Evolutionary conservation across 176 grass and related monocot genomes (phyloP).

Genomic region (Ensete glaucum): DNA sequence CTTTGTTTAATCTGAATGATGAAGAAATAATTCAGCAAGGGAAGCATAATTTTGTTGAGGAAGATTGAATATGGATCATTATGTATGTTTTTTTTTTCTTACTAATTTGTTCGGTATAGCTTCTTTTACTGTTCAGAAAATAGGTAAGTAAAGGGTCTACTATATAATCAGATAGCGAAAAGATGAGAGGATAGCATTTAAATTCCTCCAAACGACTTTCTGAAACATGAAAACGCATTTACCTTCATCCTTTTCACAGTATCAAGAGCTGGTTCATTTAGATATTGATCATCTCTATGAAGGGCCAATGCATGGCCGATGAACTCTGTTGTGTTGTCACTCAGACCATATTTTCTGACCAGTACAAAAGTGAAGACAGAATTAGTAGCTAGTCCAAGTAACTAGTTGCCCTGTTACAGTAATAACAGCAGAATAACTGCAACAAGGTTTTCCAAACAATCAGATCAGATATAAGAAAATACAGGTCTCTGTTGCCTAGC

Average conservation of each 20-base stretch:
- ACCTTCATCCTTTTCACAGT: conserved; percentile 97
- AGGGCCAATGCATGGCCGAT: conserved; percentile 83
- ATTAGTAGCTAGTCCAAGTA: neutral
- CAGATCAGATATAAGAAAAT: neutral
- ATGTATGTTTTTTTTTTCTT: too few relatives aligned
- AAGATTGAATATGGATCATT: too few relatives aligned
- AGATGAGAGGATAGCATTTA: neutral
- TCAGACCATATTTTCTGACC: conserved; percentile 68
- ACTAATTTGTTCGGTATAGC: neutral
- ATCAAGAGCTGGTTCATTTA: conserved; percentile 69
- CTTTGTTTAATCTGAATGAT: too few relatives aligned
- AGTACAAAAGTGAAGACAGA: conserved; percentile 16
- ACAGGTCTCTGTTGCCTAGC: neutral
- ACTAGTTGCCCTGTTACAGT: neutral
- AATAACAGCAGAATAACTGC: neutral
- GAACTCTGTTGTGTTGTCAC: conserved; percentile 82
- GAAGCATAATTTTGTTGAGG: too few relatives aligned
- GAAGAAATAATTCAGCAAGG: too few relatives aligned
- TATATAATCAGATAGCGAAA: neutral
- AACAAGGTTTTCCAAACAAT: neutral
- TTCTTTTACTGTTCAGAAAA: neutral
- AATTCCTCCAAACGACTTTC: neutral
- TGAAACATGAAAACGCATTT: conserved; percentile 21
- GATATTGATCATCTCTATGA: conserved; percentile 80
- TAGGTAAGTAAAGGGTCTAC: neutral